Conservation (phyloP, 2,329 filamentous ascomycete species). For the Lachnellula hyalina region DNA sequence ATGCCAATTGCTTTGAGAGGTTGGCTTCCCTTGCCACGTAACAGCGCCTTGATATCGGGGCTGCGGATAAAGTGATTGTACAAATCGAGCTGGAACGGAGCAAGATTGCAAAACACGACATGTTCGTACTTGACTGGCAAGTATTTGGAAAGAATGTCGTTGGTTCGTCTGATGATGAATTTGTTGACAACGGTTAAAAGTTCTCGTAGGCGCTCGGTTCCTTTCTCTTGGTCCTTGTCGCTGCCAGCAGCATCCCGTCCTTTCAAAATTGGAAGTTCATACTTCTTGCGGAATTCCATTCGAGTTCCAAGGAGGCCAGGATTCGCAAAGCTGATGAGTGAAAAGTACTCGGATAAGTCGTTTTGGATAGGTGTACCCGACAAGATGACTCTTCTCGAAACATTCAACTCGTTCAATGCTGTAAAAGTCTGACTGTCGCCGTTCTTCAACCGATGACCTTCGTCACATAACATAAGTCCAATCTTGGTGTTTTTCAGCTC, state of each 20-base stretch:
- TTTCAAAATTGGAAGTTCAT: conserved; percentile 84
- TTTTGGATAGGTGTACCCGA: conserved; percentile 98
- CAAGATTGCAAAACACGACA: conserved; percentile 94
- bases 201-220: conserved; percentile 77
- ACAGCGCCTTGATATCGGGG: conserved; percentile 85
- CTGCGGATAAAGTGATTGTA: conserved; percentile 98
- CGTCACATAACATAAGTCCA: conserved; percentile 88
- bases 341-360: conserved; percentile 96
- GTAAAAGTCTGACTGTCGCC: conserved; percentile 93
- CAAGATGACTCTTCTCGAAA: conserved; percentile 85
- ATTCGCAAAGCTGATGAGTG: conserved; percentile 93
- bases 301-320: conserved; percentile 85
- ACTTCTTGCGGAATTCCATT: conserved; percentile 87
- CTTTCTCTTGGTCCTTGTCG: conserved; percentile 74
- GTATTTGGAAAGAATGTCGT: conserved; percentile 97
- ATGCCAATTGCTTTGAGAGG: conserved; percentile 95
- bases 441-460: conserved; percentile 95
- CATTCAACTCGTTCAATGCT: conserved; percentile 84
- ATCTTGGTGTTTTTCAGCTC: conserved; percentile 87
- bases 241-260: conserved; percentile 87
- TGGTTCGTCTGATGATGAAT: conserved; percentile 95
- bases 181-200: conserved; percentile 87
- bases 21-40: conserved; percentile 91
- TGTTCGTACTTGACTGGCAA: conserved; percentile 98
- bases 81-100: conserved; percentile 84